Evolutionary conservation across 2,329 filamentous ascomycete genomes (phyloP), one percentile per base, ranked within the genome.

Genomic region (Coleophoma eucalyptorum): DNA sequence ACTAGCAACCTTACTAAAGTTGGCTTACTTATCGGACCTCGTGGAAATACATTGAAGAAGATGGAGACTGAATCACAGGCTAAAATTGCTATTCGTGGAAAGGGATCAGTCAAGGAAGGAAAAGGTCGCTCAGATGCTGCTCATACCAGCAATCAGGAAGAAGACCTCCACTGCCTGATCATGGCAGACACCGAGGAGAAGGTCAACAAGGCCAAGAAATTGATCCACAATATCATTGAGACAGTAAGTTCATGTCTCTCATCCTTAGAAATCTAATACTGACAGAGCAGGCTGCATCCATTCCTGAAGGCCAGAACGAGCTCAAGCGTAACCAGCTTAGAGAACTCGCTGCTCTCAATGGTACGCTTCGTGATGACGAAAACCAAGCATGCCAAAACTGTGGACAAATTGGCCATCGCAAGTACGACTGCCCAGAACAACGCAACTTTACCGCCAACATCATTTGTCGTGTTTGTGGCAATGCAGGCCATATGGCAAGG

Each of bases 151-250:
- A 99, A 99, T 79, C 94, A 99, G 81, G 94, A 99, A 78, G 94
- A 99, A 75, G 94, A 99, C 70, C 80, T 99, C 51, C 94, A 99
- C 74, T 99, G 94, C 73, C 78, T 99, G 69, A 97, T 99, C 75
- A 99, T 99, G 94, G 94, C 94, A 66, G 94, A 99, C 67, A 97
- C 93, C 35, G 95, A 99, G 76, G 94, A 99, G 57, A 99, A 99
- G 77, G 92, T 99, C 69, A 96, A 96, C 78, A 99, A 97, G 74
- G 94, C 94, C 59, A 99, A 97, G 79, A 91, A 96, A 73, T 75
- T 97, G 55, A 96, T 99, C 57, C 93, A 99, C 73, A 97, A 97
- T 61, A 89, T 99, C 65, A 97, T 99, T 67, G 94, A 99, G 73
- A 99, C 94, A 53, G 93, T 95, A 79, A 76, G 87, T 81, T 42